Conservation (phyloP, 768 basidiomycete species). For the Pleurotus sapidus region DNA sequence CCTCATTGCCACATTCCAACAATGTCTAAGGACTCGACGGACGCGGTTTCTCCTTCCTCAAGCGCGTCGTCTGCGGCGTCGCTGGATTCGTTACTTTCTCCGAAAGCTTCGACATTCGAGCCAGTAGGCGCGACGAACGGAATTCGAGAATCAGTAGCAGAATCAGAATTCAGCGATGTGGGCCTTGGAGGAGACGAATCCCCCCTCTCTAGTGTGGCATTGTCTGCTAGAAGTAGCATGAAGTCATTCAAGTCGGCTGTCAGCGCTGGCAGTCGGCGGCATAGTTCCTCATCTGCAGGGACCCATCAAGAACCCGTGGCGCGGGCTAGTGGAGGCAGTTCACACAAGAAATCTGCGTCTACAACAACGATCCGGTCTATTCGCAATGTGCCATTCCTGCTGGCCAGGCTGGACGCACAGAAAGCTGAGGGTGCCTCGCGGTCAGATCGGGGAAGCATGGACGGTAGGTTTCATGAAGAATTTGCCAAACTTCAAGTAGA, state of each 20-base stretch:
- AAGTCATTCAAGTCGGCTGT: conserved; percentile 7
- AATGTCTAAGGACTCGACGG: conserved; percentile 1
- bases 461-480: conserved; percentile 75
- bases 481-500: conserved; percentile 67
- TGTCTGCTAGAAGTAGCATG: conserved; percentile 20
- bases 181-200: conserved; percentile 45
- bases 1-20: not conserved
- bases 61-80: conserved; percentile 10
- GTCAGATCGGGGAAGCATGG: conserved; percentile 46
- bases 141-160: conserved; percentile 41
- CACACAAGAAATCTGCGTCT: conserved; percentile 66
- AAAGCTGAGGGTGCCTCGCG: conserved; percentile 28
- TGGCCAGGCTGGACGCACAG: conserved; percentile 51
- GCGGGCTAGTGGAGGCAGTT: conserved; percentile 14
- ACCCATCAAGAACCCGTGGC: not conserved
- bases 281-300: conserved; percentile 1
- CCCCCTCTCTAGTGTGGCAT: conserved; percentile 32
- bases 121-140: conserved; percentile 20
- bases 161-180: conserved; percentile 66
- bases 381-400: conserved; percentile 50
- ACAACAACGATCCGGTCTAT: conserved; percentile 53
- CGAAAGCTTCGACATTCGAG: conserved; percentile 30
- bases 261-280: conserved; percentile 9
- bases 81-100: conserved; percentile 51
- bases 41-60: not conserved